phyloP scores from a whole-genome alignment of 1,284 basidiomycete genomes.

The Papiliotrema fonsecae region DNA sequence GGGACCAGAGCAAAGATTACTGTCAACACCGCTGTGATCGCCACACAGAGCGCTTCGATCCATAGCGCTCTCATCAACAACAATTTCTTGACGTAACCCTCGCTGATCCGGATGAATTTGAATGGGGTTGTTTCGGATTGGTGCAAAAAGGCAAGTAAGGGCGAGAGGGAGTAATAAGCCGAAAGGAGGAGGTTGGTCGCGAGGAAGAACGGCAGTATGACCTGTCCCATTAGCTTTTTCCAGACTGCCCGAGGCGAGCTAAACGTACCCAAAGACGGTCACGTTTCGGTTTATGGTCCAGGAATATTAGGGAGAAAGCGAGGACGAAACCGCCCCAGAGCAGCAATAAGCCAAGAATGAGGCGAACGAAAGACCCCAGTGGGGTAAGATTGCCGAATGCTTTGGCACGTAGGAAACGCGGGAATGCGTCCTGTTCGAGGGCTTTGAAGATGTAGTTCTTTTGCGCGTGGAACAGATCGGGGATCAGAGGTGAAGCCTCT shows the following conservation, averaged over 20 bases:
- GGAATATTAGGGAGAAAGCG: conserved; percentile 87
- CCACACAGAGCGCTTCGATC: conserved; percentile 52
- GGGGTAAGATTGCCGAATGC: conserved; percentile 96
- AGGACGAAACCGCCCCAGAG: conserved; percentile 89
- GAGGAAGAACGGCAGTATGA: conserved; percentile 90
- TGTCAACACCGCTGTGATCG: conserved; percentile 38
- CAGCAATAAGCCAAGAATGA: conserved; percentile 75
- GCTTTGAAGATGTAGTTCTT: conserved; percentile 97
- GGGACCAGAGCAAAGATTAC: conserved; percentile 43
- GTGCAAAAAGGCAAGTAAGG: conserved; percentile 55
- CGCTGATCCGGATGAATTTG: conserved; percentile 78
- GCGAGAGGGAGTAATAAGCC: conserved; percentile 94
- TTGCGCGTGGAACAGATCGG: conserved; percentile 94
- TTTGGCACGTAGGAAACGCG: conserved; percentile 89
- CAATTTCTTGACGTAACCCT: conserved; percentile 86
- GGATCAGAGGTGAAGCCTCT: conserved; percentile 78
- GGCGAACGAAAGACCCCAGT: conserved; percentile 74
- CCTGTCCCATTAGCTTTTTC: conserved; percentile 51
- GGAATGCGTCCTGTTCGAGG: conserved; percentile 97
- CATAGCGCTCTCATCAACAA: conserved; percentile 80
- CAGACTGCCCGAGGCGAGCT: not conserved
- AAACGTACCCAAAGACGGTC: conserved; percentile 86
- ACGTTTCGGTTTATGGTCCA: conserved; percentile 82
- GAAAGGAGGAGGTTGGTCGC: conserved; percentile 85
- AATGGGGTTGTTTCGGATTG: conserved; percentile 65